Base-by-base conservation (phyloP, 805 yeast species). In the Alloascoidea hylecoeti region DNA sequence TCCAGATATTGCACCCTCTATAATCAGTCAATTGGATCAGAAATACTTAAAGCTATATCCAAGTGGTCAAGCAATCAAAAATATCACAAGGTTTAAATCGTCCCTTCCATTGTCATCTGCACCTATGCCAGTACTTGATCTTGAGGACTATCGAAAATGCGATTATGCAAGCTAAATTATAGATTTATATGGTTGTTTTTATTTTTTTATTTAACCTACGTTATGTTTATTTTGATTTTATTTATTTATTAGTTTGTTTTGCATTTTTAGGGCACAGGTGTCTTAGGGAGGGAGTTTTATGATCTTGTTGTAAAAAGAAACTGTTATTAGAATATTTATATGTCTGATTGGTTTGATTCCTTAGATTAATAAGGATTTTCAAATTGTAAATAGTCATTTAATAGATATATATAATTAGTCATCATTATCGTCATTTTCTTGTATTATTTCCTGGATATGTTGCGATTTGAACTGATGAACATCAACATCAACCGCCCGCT, bases 11-110 rank as follows among this genome's bases (percentile, higher is more conserved):
- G 30, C n/a, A n/a, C 30, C 30, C n/a, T 23, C 30, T 9, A 23
- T 23, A 23, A 9, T 30, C 9, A 17, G 18, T 39, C 28, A 12
- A 39, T 27, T 5, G 42, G 39, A 39, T 35, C 37, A 17, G 37
- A 27, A 15, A 32, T 37, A 16, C 42, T n/a, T 23, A 23, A 23
- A 23, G n/a, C 49, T 78, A 79, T 14, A 56, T 60, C 2, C 83
- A 80, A 5, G 52, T 54, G 32, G 38, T 56, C 9, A 23, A n/a
- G 9, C 30, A 12, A 63, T 77, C 42, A 50, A 53, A 1, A 59
- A 63, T 43, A 53, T 68, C 17, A 74, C 71, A 1, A 62, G 56
- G 18, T 82, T 83, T 65, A 79, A 78, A 53, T 55, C 72, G 15
- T 51, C 55, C 2, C 54, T 73, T 44, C 61, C 60, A 34, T 49